A percentile compares a stretch with the other conserved stretches of the same genome.
Evolutionary conservation across 2,329 filamentous ascomycete genomes (phyloP).

Genomic region (Fusarium multiceps): DNA sequence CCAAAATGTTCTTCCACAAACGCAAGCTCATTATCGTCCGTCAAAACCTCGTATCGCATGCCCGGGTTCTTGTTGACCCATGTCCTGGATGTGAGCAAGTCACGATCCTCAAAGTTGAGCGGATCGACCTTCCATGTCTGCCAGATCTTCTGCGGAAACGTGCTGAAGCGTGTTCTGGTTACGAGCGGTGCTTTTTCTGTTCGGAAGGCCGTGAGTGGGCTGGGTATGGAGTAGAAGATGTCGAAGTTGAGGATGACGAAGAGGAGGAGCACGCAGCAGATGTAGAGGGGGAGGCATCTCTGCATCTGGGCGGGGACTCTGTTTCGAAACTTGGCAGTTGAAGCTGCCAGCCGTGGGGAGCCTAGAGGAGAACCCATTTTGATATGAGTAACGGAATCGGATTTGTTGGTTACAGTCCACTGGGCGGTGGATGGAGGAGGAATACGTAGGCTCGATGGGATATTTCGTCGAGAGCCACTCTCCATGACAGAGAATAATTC

Average conservation of each 20-base stretch:
- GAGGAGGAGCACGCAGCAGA: conserved; percentile 57
- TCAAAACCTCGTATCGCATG: conserved; percentile 75
- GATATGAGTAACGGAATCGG: background rate
- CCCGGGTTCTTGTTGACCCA: conserved; percentile 75
- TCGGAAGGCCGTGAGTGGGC: conserved; percentile 34
- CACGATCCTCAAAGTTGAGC: conserved; percentile 72
- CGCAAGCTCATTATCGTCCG: conserved; percentile 73
- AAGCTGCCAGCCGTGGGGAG: conserved; percentile 53
- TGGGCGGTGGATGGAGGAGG: conserved; percentile 29
- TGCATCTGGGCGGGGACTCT: conserved; percentile 61
- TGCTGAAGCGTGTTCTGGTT: conserved; percentile 41
- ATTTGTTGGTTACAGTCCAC: conserved; percentile 22
- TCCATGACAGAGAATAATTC: conserved; percentile 35
- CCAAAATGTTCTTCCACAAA: conserved; percentile 78
- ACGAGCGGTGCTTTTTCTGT: conserved; percentile 15
- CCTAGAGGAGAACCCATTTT: conserved; percentile 51
- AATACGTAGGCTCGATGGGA: conserved; percentile 38
- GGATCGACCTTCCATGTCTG: conserved; percentile 81
- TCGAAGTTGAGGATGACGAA: conserved; percentile 61
- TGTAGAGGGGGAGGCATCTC: conserved; percentile 59
- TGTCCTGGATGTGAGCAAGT: conserved; percentile 68
- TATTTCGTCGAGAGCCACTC: conserved; percentile 40
- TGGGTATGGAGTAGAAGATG: conserved; percentile 49
- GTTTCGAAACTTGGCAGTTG: conserved; percentile 50
- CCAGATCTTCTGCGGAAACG: conserved; percentile 77